phyloP scores from a whole-genome alignment of 352 stramenopile species.

The Globisporangium carolinianum region DNA sequence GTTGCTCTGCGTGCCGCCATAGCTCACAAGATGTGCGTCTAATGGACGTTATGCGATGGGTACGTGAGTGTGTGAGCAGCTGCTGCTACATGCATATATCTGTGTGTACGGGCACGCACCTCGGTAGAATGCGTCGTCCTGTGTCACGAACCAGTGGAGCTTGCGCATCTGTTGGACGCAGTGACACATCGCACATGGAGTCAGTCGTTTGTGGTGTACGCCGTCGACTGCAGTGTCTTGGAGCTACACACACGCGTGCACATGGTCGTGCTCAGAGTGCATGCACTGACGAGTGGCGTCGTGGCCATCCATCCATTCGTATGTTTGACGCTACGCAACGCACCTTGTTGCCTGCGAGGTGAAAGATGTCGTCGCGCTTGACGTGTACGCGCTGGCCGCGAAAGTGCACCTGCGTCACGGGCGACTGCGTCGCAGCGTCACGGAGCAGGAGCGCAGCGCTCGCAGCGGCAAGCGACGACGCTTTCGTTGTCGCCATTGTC shows the following conservation, averaged over 20 bases:
- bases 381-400: slow-evolving; percentile 64
- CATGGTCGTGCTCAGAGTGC: background rate
- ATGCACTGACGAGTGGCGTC: too few species aligned
- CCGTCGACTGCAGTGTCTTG: too few species aligned
- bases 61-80: background rate
- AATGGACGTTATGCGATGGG: background rate
- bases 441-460: background rate
- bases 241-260: background rate
- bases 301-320: too few species aligned
- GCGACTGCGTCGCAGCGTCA: slow-evolving; percentile 19
- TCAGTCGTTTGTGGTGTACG: background rate
- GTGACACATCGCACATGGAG: background rate
- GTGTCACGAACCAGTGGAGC: slow-evolving; percentile 68
- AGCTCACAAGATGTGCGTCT: slow-evolving; percentile 64
- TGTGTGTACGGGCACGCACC: slow-evolving; percentile 14
- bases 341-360: slow-evolving; percentile 84
- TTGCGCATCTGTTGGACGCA: slow-evolving; percentile 62
- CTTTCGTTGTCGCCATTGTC: background rate
- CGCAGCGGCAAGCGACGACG: background rate
- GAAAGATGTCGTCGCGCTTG: slow-evolving; percentile 79
- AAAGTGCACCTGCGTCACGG: slow-evolving; percentile 60
- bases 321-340: background rate
- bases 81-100: background rate
- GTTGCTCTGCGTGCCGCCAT: slow-evolving; percentile 77
- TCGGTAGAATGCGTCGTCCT: slow-evolving; percentile 51